Conservation (phyloP, 2,329 filamentous ascomycete species). For the Neurospora sp. region DNA sequence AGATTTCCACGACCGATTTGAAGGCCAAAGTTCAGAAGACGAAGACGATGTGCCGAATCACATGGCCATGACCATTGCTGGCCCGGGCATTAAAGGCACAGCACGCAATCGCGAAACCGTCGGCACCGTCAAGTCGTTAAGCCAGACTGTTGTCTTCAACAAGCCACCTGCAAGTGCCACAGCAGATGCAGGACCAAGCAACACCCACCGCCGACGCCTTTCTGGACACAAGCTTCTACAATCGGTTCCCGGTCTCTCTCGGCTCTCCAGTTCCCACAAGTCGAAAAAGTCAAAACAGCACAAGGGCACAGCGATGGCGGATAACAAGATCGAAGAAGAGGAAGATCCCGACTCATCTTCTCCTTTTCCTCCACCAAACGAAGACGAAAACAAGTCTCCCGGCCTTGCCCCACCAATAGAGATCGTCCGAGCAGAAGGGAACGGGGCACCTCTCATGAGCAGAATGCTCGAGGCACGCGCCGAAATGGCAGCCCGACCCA, state of each 20-base stretch:
- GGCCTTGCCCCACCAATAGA: constrained; percentile 19
- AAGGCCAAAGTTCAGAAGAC: constrained; percentile 71
- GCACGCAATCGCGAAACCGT: not conserved
- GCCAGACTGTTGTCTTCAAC: not conserved
- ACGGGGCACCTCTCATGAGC: constrained; percentile 63
- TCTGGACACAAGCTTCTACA: constrained; percentile 57
- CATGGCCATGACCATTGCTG: constrained; percentile 19
- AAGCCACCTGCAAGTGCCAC: constrained; percentile 2
- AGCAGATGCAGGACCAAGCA: constrained; percentile 8
- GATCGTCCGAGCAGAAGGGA: constrained; percentile 26
- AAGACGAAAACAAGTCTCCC: not conserved
- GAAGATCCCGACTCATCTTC: constrained; percentile 20
- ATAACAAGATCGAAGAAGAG: constrained; percentile 22
- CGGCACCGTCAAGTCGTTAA: not conserved
- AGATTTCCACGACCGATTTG: constrained; percentile 73
- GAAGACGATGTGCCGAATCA: constrained; percentile 37
- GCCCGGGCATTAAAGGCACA: not conserved
- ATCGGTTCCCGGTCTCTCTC: constrained; percentile 52
- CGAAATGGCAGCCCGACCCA: constrained; percentile 49
- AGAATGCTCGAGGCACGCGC: constrained; percentile 65
- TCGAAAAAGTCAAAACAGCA: constrained; percentile 29
- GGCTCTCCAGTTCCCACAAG: constrained; percentile 29
- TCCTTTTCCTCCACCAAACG: constrained; percentile 2
- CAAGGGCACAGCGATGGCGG: constrained; percentile 26
- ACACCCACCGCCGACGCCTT: constrained; percentile 22